phyloP scores from a whole-genome alignment of 257 asterid genomes.

The Euphrasia confusa region DNA sequence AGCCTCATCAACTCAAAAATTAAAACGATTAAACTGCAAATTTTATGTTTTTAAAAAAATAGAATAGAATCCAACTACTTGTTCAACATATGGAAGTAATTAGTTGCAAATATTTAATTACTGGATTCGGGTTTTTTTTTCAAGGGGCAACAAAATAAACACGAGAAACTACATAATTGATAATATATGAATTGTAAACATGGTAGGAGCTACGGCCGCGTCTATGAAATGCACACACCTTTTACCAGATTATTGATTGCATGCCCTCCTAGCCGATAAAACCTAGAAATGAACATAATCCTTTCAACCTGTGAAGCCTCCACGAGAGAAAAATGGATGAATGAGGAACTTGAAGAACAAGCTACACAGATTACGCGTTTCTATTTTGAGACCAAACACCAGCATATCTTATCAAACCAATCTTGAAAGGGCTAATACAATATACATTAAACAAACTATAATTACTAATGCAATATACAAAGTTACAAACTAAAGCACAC shows the following conservation, averaged over 20 bases:
- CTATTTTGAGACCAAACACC: background rate
- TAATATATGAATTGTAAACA: too few relatives aligned
- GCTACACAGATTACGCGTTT: background rate
- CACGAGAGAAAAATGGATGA: constrained; percentile 6
- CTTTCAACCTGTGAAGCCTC: constrained; percentile 31
- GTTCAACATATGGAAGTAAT: constrained; percentile 2
- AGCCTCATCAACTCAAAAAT: too few relatives aligned
- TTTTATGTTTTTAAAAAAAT: background rate
- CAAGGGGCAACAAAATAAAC: too few relatives aligned
- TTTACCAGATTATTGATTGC: constrained; percentile 31
- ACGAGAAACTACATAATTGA: too few relatives aligned
- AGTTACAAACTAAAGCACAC: background rate
- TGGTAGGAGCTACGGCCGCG: too few relatives aligned
- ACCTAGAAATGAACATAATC: constrained; percentile 48
- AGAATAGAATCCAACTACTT: background rate
- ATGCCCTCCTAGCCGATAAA: constrained; percentile 39
- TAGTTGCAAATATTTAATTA: too few relatives aligned
- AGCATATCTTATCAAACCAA: too few relatives aligned
- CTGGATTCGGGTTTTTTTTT: too few relatives aligned
- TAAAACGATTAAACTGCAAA: too few relatives aligned
- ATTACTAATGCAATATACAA: background rate
- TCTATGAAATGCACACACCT: constrained; percentile 23
- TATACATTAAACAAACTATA: background rate
- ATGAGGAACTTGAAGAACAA: constrained; percentile 19
- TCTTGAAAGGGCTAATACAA: background rate